Evolutionary conservation across 495 filamentous ascomycete genomes (phyloP).

Genomic region (Venustampulla echinocandica): DNA sequence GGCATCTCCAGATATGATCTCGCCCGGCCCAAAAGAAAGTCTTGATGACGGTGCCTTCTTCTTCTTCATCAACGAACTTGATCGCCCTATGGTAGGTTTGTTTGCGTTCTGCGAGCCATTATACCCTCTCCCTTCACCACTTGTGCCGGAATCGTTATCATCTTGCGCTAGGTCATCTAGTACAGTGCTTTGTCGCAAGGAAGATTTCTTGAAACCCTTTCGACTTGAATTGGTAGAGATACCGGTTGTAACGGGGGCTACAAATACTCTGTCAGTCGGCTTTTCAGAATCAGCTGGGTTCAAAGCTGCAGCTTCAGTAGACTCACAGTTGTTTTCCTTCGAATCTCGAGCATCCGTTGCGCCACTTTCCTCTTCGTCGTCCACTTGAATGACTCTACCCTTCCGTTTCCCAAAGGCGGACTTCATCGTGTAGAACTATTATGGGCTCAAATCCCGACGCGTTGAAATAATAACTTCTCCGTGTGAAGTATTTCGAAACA

Average conservation of each 20-base stretch:
- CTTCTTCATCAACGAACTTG: conserved; percentile 42
- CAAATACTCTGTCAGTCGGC: conserved; percentile 16
- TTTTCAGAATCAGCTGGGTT: conserved; percentile 20
- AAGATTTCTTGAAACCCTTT: conserved; percentile 41
- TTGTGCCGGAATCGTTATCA: conserved; percentile 6
- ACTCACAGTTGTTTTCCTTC: conserved; percentile 19
- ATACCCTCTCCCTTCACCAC: not conserved
- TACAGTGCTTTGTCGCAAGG: conserved; percentile 40
- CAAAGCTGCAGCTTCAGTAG: conserved; percentile 1
- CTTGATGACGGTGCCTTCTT: conserved; percentile 57
- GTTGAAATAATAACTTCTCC: too few relatives aligned
- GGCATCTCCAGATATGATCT: conserved; percentile 45
- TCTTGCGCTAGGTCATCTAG: conserved; percentile 29
- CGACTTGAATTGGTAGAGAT: conserved; percentile 2
- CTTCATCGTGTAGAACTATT: conserved; percentile 39
- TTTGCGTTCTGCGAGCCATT: conserved; percentile 27
- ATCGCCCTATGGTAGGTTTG: conserved; percentile 30
- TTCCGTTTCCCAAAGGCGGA: conserved; percentile 62
- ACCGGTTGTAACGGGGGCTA: conserved; percentile 5
- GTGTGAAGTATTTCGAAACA: too few relatives aligned
- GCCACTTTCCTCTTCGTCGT: conserved; percentile 51
- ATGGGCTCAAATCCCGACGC: not conserved
- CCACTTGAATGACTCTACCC: conserved; percentile 61
- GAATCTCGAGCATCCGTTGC: conserved; percentile 1
- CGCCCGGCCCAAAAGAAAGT: conserved; percentile 65